Conservation (phyloP, 805 yeast species). For the Sugiyamaella floridensis region DNA sequence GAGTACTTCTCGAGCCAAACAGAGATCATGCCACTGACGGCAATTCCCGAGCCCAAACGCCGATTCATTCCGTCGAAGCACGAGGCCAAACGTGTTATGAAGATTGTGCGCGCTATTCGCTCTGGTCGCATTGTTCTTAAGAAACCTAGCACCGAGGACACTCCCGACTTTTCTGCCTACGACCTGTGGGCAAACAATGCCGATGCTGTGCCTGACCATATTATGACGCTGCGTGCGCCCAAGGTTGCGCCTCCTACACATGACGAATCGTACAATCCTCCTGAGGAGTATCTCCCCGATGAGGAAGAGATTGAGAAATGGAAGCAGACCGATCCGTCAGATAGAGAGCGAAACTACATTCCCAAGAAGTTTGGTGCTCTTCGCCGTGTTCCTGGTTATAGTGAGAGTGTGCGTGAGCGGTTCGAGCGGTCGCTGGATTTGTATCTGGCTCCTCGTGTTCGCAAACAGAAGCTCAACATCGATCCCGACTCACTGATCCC, state of each 20-base stretch:
- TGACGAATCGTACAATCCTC: constrained; percentile 96
- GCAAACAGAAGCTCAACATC: constrained; percentile 81
- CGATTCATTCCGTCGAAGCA: constrained; percentile 94
- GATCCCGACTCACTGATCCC: constrained; percentile 96
- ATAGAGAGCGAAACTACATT: constrained; percentile 68
- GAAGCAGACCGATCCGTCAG: constrained; percentile 63
- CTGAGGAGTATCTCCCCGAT: constrained; percentile 81
- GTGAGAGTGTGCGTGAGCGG: constrained; percentile 75
- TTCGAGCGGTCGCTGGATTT: constrained; percentile 92
- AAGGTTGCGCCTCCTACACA: constrained; percentile 92
- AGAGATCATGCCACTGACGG: constrained; percentile 86
- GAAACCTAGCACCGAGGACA: constrained; percentile 36
- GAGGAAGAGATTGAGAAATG: constrained; percentile 71
- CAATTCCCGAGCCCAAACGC: constrained; percentile 95
- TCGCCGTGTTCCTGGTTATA: constrained; percentile 91
- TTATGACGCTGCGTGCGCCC: constrained; percentile 92
- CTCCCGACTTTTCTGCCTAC: constrained; percentile 46
- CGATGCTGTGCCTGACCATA: constrained; percentile 60
- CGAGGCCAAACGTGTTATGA: constrained; percentile 95
- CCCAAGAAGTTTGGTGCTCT: constrained; percentile 78
- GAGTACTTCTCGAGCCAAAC: constrained; percentile 90
- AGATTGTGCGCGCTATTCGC: constrained; percentile 90
- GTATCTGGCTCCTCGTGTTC: constrained; percentile 92
- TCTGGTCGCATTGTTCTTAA: constrained; percentile 91
- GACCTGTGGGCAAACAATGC: constrained; percentile 81